Conservation (phyloP, 2,329 filamentous ascomycete genomes). For the Aureobasidium sp. region DNA sequence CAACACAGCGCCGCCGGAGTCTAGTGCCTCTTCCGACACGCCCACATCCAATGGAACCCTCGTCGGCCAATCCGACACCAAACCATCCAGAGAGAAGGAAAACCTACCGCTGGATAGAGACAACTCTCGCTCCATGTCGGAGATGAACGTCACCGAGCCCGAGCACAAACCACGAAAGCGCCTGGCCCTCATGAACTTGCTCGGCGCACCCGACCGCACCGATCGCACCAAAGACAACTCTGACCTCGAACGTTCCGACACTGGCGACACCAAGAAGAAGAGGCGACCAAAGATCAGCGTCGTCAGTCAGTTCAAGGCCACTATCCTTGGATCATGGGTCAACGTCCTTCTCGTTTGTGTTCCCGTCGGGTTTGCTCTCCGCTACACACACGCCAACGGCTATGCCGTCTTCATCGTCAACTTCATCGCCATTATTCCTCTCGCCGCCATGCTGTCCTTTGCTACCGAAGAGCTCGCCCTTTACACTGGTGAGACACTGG, state of each 20-base stretch:
- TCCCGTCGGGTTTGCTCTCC: conserved; percentile 65
- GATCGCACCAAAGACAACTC: neutral
- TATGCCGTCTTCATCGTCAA: conserved; percentile 76
- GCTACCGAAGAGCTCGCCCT: conserved; percentile 85
- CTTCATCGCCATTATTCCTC: conserved; percentile 84
- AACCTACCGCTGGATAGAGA: neutral
- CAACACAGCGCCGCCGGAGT: conserved; percentile 12
- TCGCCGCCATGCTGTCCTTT: conserved; percentile 78
- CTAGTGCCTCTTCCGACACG: neutral
- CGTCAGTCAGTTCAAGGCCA: conserved; percentile 55
- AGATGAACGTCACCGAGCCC: neutral
- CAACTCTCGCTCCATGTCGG: neutral
- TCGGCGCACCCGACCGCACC: neutral
- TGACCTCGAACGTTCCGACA: conserved; percentile 17
- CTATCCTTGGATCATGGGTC: conserved; percentile 75
- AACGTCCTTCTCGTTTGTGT: conserved; percentile 73
- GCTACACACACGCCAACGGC: conserved; percentile 52
- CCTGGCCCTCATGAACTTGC: neutral
- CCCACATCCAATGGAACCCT: conserved; percentile 5
- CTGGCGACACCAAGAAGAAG: conserved; percentile 20
- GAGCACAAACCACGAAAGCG: conserved; percentile 5
- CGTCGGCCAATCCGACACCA: neutral
- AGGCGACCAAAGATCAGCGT: conserved; percentile 20
- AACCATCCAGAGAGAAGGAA: conserved; percentile 1
- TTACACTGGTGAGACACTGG: conserved; percentile 68